These are phyloP conservation scores for Phaeosphaeriaceae sp. DNA, from an alignment of 2,329 filamentous ascomycete genomes.

Conservation along the genomic window DNA sequence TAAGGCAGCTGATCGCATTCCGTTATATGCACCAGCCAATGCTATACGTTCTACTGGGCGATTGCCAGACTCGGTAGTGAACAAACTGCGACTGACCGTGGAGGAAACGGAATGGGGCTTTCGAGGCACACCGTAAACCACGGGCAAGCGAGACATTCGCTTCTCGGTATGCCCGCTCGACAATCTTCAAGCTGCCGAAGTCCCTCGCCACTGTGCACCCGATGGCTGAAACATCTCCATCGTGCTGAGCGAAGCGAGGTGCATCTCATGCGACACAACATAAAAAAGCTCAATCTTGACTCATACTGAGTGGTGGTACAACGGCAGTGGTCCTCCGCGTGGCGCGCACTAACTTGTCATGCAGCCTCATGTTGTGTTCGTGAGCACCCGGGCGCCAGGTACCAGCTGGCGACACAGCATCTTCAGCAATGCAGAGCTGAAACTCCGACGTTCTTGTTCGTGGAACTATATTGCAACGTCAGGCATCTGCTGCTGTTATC, in stretches of 20 bases:
- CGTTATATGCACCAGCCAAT: too few species aligned
- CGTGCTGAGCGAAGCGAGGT: not conserved
- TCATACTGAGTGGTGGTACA: not conserved
- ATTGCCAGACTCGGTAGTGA: not conserved
- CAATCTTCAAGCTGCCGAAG: not conserved
- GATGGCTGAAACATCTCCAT: not conserved
- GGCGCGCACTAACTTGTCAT: not conserved
- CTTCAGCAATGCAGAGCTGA: slow-evolving; percentile 12
- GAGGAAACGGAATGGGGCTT: not conserved
- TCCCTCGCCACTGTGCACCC: not conserved
- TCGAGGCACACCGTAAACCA: not conserved
- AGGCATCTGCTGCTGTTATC: slow-evolving; percentile 23
- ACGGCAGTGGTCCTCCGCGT: slow-evolving; percentile 1
- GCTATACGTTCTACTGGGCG: too few species aligned
- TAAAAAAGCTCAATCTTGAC: not conserved
- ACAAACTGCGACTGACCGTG: not conserved
- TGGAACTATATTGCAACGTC: slow-evolving; percentile 17
- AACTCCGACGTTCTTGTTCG: slow-evolving; percentile 20
- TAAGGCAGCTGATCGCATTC: too few species aligned
- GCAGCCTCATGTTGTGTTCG: slow-evolving; percentile 23
- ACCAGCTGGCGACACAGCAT: slow-evolving; percentile 20
- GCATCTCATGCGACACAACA: not conserved
- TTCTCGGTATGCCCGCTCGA: not conserved
- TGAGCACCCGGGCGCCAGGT: slow-evolving; percentile 19
- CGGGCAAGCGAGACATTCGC: not conserved